These are phyloP conservation scores for Penicillium sumatraense DNA, from an alignment of 2,329 filamentous ascomycete genomes.

Conservation along the genomic window DNA sequence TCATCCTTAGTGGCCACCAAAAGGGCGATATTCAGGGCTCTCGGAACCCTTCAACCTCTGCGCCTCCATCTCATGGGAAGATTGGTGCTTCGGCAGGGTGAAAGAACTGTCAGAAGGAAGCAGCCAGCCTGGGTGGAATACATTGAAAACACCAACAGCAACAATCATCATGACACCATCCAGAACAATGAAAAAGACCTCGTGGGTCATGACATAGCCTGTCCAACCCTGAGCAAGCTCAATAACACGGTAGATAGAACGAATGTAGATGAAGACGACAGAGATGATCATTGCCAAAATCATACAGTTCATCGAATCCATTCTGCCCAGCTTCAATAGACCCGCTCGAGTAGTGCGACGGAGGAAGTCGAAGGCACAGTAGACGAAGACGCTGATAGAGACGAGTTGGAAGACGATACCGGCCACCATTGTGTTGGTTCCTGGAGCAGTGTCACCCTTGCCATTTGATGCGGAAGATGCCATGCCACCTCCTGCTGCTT, in stretches of 20 bases:
- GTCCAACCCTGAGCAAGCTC: constrained; percentile 51
- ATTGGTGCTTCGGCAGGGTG: neutral
- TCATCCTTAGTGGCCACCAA: neutral
- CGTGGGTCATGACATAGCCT: constrained; percentile 46
- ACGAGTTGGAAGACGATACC: constrained; percentile 65
- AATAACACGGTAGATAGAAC: constrained; percentile 55
- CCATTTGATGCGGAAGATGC: constrained; percentile 50
- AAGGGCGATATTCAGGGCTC: neutral
- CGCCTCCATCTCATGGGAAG: neutral
- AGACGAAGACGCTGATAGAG: constrained; percentile 58
- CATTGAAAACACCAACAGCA: constrained; percentile 11
- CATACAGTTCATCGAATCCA: neutral
- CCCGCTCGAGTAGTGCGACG: constrained; percentile 35
- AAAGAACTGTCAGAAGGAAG: neutral
- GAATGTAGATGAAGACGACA: constrained; percentile 51
- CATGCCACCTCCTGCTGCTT: constrained; percentile 61
- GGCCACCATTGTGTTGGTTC: constrained; percentile 56
- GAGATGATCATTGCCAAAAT: constrained; percentile 47
- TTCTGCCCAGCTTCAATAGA: neutral
- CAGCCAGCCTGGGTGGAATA: constrained; percentile 10
- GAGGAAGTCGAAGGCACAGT: constrained; percentile 54
- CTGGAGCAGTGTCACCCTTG: constrained; percentile 53
- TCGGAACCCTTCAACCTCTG: neutral
- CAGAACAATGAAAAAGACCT: constrained; percentile 14
- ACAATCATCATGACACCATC: constrained; percentile 19